phyloP scores from a whole-genome alignment of 768 basidiomycete genomes.

The Rhodocollybia butyracea region DNA sequence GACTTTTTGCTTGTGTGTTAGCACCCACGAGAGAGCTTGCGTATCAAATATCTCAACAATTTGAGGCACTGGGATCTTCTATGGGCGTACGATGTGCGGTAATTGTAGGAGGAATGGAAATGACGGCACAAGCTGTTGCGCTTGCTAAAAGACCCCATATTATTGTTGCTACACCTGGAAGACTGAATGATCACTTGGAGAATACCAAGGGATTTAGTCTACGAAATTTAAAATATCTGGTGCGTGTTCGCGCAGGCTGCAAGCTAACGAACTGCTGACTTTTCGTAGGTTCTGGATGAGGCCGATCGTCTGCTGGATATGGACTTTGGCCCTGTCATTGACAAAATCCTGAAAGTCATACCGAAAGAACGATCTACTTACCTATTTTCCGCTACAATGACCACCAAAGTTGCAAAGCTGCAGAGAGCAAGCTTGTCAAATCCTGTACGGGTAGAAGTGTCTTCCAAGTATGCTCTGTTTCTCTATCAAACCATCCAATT shows the following conservation, averaged over 20 bases:
- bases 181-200: constrained; percentile 74
- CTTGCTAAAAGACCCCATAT: constrained; percentile 94
- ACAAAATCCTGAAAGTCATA: constrained; percentile 64
- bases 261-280: constrained; percentile 60
- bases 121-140: constrained; percentile 85
- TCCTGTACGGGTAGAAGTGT: constrained; percentile 61
- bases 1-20: constrained; percentile 88
- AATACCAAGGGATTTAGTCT: constrained; percentile 8
- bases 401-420: constrained; percentile 67
- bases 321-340: constrained; percentile 65
- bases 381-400: constrained; percentile 71
- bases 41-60: constrained; percentile 97
- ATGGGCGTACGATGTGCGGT: constrained; percentile 92
- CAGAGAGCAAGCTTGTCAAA: constrained; percentile 60
- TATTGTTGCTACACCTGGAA: constrained; percentile 93
- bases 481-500: constrained; percentile 15
- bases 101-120: constrained; percentile 87
- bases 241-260: background rate
- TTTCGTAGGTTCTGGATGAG: constrained; percentile 30
- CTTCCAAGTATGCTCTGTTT: constrained; percentile 48
- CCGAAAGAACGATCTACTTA: constrained; percentile 64
- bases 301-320: constrained; percentile 58
- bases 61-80: constrained; percentile 85
- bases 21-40: constrained; percentile 98
- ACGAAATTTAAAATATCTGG: constrained; percentile 6